Base-by-base conservation (phyloP, 805 yeast genomes). In the Ogataea methylovora region DNA sequence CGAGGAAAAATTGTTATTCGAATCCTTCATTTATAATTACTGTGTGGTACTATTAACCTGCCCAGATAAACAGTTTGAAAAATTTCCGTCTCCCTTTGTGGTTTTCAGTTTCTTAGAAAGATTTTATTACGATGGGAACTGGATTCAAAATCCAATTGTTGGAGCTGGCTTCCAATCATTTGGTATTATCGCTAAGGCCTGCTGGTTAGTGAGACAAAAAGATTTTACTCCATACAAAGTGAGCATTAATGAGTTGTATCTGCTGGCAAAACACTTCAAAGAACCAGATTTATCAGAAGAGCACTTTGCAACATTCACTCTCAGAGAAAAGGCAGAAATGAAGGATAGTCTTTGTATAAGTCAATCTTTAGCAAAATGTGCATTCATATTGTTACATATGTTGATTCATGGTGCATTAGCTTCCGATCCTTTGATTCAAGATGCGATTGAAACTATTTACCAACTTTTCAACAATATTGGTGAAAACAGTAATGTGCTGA, bases 21-120 rank as follows among this genome's bases (percentile, higher is more conserved):
- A 34, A 5, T 34, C 37, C 6, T 34, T 34, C 18, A 16, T 34
- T 3, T 34, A 25, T 21, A 34, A 34, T 16, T 34, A 34, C 24
- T 29, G 30, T 21, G 29, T 24, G 10, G 19, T 27, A 8, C 18
- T 34, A 15, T 30, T 29, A 21, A 26, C 14, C 13, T 29, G 27
- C 12, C 34, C 33, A 12, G 29, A 29, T n/a, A 10, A n/a, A 8
- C 28, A 29, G 17, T 34, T 30, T 26, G 8, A 5, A 5, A 20
- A 26, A 15, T 25, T 34, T 5, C 37, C 37, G 8, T 26, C 27
- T 5, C 37, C 37, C 8, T 34, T 20, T 16, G 12, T n/a, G 14
- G 34, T 25, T 8, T 34, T 29, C 21, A 25, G 24, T 5, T 23
- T 30, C 6, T 23, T 30, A 8, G 21, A 30, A 23, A 17, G 20